Evolutionary conservation across 768 basidiomycete genomes (phyloP), one percentile per base, ranked within the genome.

Genomic region (Tricholoma furcatifolium): DNA sequence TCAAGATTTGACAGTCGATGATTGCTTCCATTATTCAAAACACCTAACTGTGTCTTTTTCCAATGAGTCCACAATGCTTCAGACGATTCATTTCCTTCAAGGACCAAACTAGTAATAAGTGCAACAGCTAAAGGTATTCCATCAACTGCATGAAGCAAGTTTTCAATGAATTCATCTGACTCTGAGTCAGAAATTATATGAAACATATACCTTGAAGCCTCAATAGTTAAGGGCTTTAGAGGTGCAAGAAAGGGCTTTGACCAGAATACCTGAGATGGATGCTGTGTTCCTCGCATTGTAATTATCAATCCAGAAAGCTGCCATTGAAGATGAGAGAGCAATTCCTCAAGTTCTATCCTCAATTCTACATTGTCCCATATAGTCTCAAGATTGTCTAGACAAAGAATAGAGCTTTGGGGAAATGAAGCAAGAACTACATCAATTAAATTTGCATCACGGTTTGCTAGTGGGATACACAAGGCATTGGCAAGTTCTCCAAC

Each of bases 1-100:
- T 63, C 62, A 9, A 63, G 60, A 45, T 58, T 61, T 36, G 59
- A 63, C 40, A 59, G 42, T 47, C 60, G 45, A 44, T 60, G 57
- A 41, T 57, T 53, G 18, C 56, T 56, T 21, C 56, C 58, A 23
- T 54, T 61, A 14, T 61, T 56, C 17, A 61, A 55, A 45, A 57
- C 48, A 2, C 45, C 47, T 23, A 60, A 61, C n/a, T 42, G 42
- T 45, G 57, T 54, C n/a, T 54, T 54, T 20, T 34, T 30, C 62
- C 62, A 63, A 15, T 58, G 54, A 36, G 43, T 50, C 41, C 51
- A 60, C 20, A 63, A 50, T 18, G 60, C 56, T 41, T 54, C 47
- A 1, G 62, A 54, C 17, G 60, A 59, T 36, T 59, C 59, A 24
- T 54, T 60, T 31, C 55, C 62, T 39, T 61, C 62, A 36, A 57